Percentiles rank a stretch among this genome's conserved stretches.
These are phyloP conservation scores for Radiomyces spectabilis DNA, from an alignment of 192 early-diverging fungal species.

Conservation along the genomic window DNA sequence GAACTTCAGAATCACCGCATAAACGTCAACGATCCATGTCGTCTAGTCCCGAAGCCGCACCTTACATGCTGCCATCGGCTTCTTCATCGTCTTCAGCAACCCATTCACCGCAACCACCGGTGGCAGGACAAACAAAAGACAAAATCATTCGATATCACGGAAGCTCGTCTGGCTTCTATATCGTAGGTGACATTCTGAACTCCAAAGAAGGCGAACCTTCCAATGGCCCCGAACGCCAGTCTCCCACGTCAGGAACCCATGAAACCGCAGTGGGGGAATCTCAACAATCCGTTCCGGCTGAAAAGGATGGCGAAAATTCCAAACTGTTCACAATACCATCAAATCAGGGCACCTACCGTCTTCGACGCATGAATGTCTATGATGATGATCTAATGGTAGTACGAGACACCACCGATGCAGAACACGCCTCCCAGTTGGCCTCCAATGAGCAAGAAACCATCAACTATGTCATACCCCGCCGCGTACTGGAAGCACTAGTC, in stretches of 20 bases:
- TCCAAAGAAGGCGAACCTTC: neutral
- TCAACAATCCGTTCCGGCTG: neutral
- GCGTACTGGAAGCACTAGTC: neutral
- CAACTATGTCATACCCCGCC: neutral
- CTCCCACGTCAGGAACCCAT: neutral
- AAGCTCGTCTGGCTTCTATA: constrained; percentile 25
- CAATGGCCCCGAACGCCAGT: neutral
- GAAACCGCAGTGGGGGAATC: neutral
- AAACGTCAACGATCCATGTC: neutral
- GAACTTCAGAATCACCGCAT: neutral
- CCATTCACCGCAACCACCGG: neutral
- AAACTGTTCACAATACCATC: too few species aligned
- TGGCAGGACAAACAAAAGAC: neutral
- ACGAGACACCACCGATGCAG: constrained; percentile 11
- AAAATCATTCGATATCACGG: constrained; percentile 23
- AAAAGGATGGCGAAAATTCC: too few species aligned
- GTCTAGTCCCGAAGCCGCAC: neutral
- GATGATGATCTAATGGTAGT: constrained; percentile 24
- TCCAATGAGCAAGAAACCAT: constrained; percentile 1
- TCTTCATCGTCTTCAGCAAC: neutral
- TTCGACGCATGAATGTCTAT: constrained; percentile 8
- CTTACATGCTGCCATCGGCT: neutral
- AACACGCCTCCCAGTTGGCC: neutral
- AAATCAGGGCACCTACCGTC: constrained; percentile 2
- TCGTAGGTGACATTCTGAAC: constrained; percentile 17